A percentile compares a stretch with the other conserved stretches of the same genome.
phyloP scores from a whole-genome alignment of 2,329 filamentous ascomycete genomes.

The Fusarium nurragi region DNA sequence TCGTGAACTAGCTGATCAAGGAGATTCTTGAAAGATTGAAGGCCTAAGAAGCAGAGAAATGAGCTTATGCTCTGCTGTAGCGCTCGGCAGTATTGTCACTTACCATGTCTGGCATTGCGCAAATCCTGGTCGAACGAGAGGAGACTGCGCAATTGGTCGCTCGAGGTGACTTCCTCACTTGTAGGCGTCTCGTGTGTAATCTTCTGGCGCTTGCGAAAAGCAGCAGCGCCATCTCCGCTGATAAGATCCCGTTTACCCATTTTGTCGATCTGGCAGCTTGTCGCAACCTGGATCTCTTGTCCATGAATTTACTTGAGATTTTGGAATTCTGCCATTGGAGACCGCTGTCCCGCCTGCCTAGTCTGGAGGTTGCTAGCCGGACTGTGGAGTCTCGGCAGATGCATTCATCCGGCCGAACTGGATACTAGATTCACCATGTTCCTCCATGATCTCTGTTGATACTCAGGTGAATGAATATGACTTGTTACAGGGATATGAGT shows the following conservation, averaged over 20 bases:
- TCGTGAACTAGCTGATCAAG: constrained; percentile 71
- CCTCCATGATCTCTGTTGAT: background rate
- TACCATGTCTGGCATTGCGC: constrained; percentile 72
- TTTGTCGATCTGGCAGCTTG: constrained; percentile 34
- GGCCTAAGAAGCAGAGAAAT: constrained; percentile 53
- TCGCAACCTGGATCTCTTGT: constrained; percentile 27
- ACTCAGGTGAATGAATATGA: background rate
- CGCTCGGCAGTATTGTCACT: constrained; percentile 24
- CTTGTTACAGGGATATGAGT: background rate
- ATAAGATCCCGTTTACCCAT: constrained; percentile 59
- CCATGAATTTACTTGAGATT: constrained; percentile 46
- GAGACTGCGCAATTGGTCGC: constrained; percentile 73
- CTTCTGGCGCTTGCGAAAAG: constrained; percentile 64
- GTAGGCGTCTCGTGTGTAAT: constrained; percentile 66
- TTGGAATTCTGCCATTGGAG: constrained; percentile 49
- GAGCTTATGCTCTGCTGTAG: background rate
- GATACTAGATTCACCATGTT: too few species aligned
- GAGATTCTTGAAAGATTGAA: constrained; percentile 75
- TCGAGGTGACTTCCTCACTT: constrained; percentile 69
- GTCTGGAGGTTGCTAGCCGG: constrained; percentile 9
- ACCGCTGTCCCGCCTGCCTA: constrained; percentile 47
- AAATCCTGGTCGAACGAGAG: constrained; percentile 77
- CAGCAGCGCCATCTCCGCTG: constrained; percentile 53
- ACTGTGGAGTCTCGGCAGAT: constrained; percentile 13
- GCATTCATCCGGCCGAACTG: constrained; percentile 31